Evolutionary conservation across 495 filamentous ascomycete genomes (phyloP).

Genomic region (Neurospora discreta): DNA sequence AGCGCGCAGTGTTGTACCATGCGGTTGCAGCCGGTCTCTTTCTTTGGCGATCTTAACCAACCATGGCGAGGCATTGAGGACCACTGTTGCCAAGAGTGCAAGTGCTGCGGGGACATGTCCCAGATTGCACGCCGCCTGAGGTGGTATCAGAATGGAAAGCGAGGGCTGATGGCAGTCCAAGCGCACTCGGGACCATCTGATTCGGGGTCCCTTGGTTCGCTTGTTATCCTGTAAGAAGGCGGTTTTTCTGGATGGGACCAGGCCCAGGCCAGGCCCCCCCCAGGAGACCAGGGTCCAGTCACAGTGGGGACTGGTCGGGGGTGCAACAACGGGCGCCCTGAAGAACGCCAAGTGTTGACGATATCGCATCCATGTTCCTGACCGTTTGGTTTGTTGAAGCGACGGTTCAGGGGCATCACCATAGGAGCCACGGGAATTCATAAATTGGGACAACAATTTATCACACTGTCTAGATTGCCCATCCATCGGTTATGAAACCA

Average conservation of each 20-base stretch:
- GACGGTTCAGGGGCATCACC: background rate
- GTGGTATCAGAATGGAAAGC: slow-evolving; percentile 7
- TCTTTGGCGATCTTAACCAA: background rate
- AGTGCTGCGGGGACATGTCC: slow-evolving; percentile 7
- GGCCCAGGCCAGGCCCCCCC: background rate
- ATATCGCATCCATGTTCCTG: slow-evolving; percentile 10
- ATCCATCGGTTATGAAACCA: background rate
- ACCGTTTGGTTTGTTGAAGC: background rate
- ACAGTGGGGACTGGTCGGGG: slow-evolving; percentile 5
- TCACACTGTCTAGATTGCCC: background rate
- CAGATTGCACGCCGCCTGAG: slow-evolving; percentile 15
- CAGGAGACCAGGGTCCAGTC: slow-evolving; percentile 8
- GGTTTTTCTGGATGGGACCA: slow-evolving; percentile 5
- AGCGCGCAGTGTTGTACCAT: slow-evolving; percentile 3
- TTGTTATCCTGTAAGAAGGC: slow-evolving; percentile 10
- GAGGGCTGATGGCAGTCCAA: background rate
- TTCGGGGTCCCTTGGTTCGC: background rate
- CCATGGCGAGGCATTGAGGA: background rate
- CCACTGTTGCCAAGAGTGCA: background rate
- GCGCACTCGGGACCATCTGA: background rate
- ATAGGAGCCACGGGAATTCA: background rate
- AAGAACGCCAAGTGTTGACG: background rate
- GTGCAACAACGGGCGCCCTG: background rate
- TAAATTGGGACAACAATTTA: background rate
- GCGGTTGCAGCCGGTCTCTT: slow-evolving; percentile 6